Base-by-base conservation (phyloP, 2,329 filamentous ascomycete species). In the Nemania sp. region DNA sequence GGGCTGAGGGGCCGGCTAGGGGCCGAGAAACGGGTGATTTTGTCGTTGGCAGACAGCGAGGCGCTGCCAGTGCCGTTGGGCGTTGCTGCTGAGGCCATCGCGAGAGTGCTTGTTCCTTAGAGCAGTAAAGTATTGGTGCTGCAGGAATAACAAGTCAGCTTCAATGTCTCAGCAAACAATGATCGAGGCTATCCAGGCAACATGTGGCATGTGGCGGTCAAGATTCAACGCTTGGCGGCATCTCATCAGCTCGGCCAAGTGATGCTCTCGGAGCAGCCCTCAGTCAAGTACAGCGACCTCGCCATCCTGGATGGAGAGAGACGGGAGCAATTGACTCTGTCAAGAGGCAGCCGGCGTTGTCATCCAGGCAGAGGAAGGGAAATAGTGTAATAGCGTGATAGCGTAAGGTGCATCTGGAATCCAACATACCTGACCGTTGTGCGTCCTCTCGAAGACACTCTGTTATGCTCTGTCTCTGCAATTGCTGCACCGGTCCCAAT, bases 21-120 rank as follows among this genome's bases (percentile, higher is more conserved):
- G 73, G 94, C 92, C 72, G 89, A 87, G 80, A 99, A 99, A 72
- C 95, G 92, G 79, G 90, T 90, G 81, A 99, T 98, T 83, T 98
- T 98, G 84, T 99, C 95, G 84, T 99, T 97, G 79, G 91, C 93
- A 76, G 90, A 92, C 67, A 84, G 75, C 67, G 77, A 78, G 73
- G 80, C 80, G 70, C 80, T 48, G 73, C 80, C 81, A 72, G 78
- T 77, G 73, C 79, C 77, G 71, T 78, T 79, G 66, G 78, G 71
- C 57, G 80, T 72, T 70, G 80, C 74, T 73, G 81, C 74, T 73
- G 81, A 77, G 78, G 85, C 79, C 83, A 89, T 89, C 74, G 73
- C 80, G 76, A 74, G 64, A 57, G 64, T 57, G 63, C 57, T 59
- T 57, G 53, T 57, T 59, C 47, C 34, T 48, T n/a, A 57, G 25